Conservation (phyloP, 495 filamentous ascomycete genomes). For the Penicillium mononematosum region DNA sequence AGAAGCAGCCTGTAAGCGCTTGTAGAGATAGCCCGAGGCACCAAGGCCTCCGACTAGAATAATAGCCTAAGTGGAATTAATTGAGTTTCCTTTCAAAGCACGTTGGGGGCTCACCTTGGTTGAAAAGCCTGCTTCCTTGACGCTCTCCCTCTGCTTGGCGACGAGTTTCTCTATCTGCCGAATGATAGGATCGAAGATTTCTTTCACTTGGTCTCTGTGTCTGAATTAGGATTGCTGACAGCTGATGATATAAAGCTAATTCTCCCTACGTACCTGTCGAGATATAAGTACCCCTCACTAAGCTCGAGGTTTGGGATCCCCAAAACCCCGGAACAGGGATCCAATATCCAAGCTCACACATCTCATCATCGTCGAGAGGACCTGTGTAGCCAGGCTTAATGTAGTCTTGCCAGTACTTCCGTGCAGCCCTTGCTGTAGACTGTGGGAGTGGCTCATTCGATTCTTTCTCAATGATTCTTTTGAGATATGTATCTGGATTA, state of each 20-base stretch:
- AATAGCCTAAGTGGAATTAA: constrained; percentile 46
- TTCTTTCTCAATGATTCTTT: constrained; percentile 23
- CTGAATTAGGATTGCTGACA: neutral
- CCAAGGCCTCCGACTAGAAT: constrained; percentile 74
- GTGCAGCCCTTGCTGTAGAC: neutral
- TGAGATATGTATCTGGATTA: constrained; percentile 33
- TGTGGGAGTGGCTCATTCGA: constrained; percentile 10
- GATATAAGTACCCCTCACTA: constrained; percentile 18
- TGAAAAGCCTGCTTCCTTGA: constrained; percentile 14
- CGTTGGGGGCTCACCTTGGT: constrained; percentile 16
- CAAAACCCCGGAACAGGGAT: constrained; percentile 22
- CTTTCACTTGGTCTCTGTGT: constrained; percentile 40
- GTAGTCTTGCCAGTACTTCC: constrained; percentile 27
- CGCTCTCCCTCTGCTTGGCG: constrained; percentile 52
- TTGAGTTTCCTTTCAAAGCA: neutral
- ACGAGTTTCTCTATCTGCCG: constrained; percentile 58
- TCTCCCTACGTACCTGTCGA: constrained; percentile 18
- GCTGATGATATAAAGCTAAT: neutral
- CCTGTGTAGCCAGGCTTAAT: constrained; percentile 24
- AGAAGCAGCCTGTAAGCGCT: constrained; percentile 45
- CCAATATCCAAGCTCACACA: constrained; percentile 12
- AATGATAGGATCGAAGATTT: constrained; percentile 59
- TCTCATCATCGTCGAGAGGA: constrained; percentile 1
- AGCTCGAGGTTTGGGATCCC: constrained; percentile 15
- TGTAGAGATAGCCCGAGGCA: constrained; percentile 63